These are phyloP conservation scores for Fragaria vesca DNA, from an alignment of 306 rosid species.

Conservation along the genomic window DNA sequence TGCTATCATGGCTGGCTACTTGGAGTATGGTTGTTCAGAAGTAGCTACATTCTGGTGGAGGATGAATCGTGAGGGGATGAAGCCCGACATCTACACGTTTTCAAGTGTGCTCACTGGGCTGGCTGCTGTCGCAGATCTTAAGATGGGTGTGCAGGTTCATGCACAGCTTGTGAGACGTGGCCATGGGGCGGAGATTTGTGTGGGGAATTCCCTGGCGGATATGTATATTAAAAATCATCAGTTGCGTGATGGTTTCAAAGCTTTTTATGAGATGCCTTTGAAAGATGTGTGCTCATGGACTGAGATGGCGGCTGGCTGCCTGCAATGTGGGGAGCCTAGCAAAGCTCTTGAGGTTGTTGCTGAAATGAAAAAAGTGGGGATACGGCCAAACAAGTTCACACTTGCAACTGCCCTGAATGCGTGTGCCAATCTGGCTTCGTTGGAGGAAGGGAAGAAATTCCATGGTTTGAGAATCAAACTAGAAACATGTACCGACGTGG, in stretches of 20 bases:
- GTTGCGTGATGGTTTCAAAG: conserved; percentile 55
- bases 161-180: conserved; percentile 60
- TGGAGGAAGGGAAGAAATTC: conserved; percentile 68
- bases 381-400: conserved; percentile 63
- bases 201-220: conserved; percentile 64
- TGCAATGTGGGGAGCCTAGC: conserved; percentile 56
- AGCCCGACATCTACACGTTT: conserved; percentile 61
- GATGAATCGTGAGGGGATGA: conserved; percentile 43
- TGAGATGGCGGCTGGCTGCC: conserved; percentile 68
- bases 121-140: conserved; percentile 50
- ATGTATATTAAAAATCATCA: conserved; percentile 59
- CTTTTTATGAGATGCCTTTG: conserved; percentile 59
- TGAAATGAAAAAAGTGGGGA: conserved; percentile 45
- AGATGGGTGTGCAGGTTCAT: conserved; percentile 65
- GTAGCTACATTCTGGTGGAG: conserved; percentile 54
- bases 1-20: conserved; percentile 63
- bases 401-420: conserved; percentile 68
- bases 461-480: conserved; percentile 71
- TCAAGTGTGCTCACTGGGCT: conserved; percentile 57
- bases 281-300: conserved; percentile 79
- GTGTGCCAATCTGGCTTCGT: conserved; percentile 58
- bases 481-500: conserved; percentile 46
- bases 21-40: conserved; percentile 41
- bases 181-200: conserved; percentile 55
- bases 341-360: conserved; percentile 49